Base-by-base conservation (phyloP, 2,329 filamentous ascomycete species). In the Fusarium pininemorale region DNA sequence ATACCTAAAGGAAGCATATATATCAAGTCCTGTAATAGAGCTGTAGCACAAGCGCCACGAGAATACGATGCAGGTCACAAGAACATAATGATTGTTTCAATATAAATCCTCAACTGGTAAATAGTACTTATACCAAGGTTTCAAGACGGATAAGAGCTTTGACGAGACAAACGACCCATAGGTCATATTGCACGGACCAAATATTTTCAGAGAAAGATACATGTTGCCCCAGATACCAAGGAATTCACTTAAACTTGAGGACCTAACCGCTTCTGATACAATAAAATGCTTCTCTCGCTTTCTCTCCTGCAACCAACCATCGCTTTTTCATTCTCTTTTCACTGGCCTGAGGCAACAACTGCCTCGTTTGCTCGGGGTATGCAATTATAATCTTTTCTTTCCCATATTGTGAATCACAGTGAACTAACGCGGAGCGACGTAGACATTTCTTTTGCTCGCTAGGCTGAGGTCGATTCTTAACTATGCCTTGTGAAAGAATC, bases 401-500 rank as follows among this genome's bases (percentile, higher is more conserved):
- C 26, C 9, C 37, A 32, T 26, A 47, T 53, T 38, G 16, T 22
- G 51, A 50, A 37, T 22, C 38, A 51, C 15, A 32, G 32, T 45
- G 7, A n/a, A 30, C 37, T 68, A 47, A 75, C 59, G 56, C 41
- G 14, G 32, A 30, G n/a, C 28, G 41, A 64, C 35, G 24, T 16
- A 73, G 64, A 58, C 50, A 37, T 47, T 35, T 47, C 35, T 18
- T 45, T 63, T 48, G 39, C 44, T 35, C 32, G n/a, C 59, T 41
- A 54, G 58, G 62, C 39, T 47, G 28, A 53, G 57, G 57, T 41
- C 44, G 48, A n/a, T 39, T 38, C 32, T 35, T 12, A 11, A 54
- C 24, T 24, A 75, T 75, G 73, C 15, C 64, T n/a, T 38, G n/a
- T 20, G 45, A 47, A 32, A 44, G 44, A 20, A 66, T 69, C 47